Conservation (phyloP, 2,329 filamentous ascomycete species). For the Colletotrichum sojae region DNA sequence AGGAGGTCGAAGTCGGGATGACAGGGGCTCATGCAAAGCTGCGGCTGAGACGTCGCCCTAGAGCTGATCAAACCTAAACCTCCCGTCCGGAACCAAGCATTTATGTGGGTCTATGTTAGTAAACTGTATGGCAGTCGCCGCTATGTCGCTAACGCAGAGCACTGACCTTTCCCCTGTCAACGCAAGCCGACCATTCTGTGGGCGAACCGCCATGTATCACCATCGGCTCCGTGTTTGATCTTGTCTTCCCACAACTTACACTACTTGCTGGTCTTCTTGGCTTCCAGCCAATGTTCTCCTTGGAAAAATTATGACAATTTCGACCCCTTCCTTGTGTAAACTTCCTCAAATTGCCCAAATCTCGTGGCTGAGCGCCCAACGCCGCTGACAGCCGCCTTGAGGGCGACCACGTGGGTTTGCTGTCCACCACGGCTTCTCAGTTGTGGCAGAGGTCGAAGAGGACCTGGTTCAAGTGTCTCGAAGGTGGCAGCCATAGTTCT, state of each 20-base stretch:
- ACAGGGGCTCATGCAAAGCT: slow-evolving; percentile 28
- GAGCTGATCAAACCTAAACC: slow-evolving; percentile 44
- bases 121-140: neutral
- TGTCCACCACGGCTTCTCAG: too few species aligned
- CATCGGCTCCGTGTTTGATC: slow-evolving; percentile 39
- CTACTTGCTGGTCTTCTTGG: slow-evolving; percentile 4
- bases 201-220: slow-evolving; percentile 36
- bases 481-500: too few species aligned
- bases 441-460: too few species aligned
- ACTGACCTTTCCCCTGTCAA: slow-evolving; percentile 27
- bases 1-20: slow-evolving; percentile 28
- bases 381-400: neutral
- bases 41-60: slow-evolving; percentile 43
- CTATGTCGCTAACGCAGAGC: slow-evolving; percentile 7
- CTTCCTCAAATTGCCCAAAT: neutral
- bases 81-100: slow-evolving; percentile 22
- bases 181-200: slow-evolving; percentile 18
- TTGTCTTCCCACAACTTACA: slow-evolving; percentile 4
- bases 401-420: too few species aligned
- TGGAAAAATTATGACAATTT: neutral
- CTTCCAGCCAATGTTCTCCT: neutral
- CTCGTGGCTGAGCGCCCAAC: neutral
- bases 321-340: neutral
- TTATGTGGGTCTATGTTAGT: slow-evolving; percentile 11
- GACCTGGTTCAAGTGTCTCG: too few species aligned